Evolutionary conservation across 2,329 filamentous ascomycete genomes (phyloP).

Genomic region (Zopfia rhizophila): DNA sequence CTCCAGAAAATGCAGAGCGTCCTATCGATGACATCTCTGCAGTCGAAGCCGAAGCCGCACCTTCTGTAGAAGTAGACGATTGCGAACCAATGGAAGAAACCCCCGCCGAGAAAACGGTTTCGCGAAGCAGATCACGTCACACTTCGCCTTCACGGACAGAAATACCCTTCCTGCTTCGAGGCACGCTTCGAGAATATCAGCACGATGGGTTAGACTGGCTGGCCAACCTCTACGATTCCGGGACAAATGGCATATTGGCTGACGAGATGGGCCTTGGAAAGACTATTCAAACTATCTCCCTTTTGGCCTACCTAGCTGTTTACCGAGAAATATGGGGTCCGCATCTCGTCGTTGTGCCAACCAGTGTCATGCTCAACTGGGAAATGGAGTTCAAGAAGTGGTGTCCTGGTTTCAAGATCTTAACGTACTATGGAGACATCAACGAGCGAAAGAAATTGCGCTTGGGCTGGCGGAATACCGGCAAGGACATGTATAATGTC

Average conservation of each 20-base stretch:
- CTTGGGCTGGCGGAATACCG: slow-evolving; percentile 91
- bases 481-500: slow-evolving; percentile 83
- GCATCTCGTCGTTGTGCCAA: slow-evolving; percentile 94
- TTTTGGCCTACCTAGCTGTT: slow-evolving; percentile 91
- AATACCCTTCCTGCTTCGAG: slow-evolving; percentile 74
- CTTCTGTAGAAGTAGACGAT: slow-evolving; percentile 27
- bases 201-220: slow-evolving; percentile 98
- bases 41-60: slow-evolving; percentile 4
- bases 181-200: slow-evolving; percentile 93
- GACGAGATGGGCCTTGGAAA: slow-evolving; percentile 99
- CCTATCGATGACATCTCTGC: background rate
- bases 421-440: slow-evolving; percentile 94
- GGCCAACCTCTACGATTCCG: slow-evolving; percentile 88
- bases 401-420: slow-evolving; percentile 96
- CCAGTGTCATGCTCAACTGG: slow-evolving; percentile 99
- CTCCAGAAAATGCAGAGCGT: background rate
- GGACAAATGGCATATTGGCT: slow-evolving; percentile 94
- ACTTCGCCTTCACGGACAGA: slow-evolving; percentile 43
- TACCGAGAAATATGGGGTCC: slow-evolving; percentile 94
- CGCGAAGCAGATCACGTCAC: slow-evolving; percentile 35
- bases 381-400: slow-evolving; percentile 99
- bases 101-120: slow-evolving; percentile 24
- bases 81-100: slow-evolving; percentile 26
- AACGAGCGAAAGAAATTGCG: slow-evolving; percentile 93
- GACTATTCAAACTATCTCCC: slow-evolving; percentile 95